phyloP scores from a whole-genome alignment of 2,329 filamentous ascomycete genomes.

The Taxawa tesnikishii region DNA sequence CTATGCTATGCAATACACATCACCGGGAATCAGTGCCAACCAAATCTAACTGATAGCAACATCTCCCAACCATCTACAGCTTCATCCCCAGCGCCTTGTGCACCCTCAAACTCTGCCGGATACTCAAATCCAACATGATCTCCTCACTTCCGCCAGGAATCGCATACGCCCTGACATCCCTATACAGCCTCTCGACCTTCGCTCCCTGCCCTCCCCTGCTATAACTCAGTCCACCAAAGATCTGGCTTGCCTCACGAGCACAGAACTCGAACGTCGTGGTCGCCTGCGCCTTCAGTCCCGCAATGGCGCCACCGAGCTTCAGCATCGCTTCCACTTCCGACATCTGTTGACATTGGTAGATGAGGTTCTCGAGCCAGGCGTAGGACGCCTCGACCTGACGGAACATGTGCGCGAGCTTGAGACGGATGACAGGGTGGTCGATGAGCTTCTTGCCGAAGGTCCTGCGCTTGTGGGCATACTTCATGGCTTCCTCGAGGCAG shows the following conservation, averaged over 20 bases:
- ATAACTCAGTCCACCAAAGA: conserved; percentile 91
- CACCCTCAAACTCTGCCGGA: conserved; percentile 79
- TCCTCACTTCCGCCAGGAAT: conserved; percentile 90
- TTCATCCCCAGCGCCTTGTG: conserved; percentile 93
- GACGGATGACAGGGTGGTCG: conserved; percentile 90
- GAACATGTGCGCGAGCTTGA: conserved; percentile 97
- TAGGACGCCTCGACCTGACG: conserved; percentile 95
- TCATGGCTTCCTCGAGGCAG: conserved; percentile 92
- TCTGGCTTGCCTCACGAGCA: conserved; percentile 89
- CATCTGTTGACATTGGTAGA: conserved; percentile 91
- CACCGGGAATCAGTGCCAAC: too few relatives aligned
- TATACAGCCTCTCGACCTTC: conserved; percentile 88
- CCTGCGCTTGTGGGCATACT: conserved; percentile 92
- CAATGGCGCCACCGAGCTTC: conserved; percentile 87
- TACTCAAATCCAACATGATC: conserved; percentile 96
- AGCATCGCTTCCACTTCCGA: conserved; percentile 91
- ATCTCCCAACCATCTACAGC: too few relatives aligned
- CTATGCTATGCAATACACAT: too few relatives aligned
- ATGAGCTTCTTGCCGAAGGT: conserved; percentile 96
- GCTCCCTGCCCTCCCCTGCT: conserved; percentile 86
- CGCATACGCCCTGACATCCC: conserved; percentile 90
- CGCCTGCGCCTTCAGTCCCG: conserved; percentile 82
- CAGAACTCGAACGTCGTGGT: conserved; percentile 97
- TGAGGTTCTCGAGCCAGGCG: conserved; percentile 89
- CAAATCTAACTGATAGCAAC: too few relatives aligned